Percentiles rank a stretch among this genome's conserved stretches.
These are phyloP conservation scores for Termitomyces sp. DNA, from an alignment of 768 basidiomycete species.

Conservation along the genomic window DNA sequence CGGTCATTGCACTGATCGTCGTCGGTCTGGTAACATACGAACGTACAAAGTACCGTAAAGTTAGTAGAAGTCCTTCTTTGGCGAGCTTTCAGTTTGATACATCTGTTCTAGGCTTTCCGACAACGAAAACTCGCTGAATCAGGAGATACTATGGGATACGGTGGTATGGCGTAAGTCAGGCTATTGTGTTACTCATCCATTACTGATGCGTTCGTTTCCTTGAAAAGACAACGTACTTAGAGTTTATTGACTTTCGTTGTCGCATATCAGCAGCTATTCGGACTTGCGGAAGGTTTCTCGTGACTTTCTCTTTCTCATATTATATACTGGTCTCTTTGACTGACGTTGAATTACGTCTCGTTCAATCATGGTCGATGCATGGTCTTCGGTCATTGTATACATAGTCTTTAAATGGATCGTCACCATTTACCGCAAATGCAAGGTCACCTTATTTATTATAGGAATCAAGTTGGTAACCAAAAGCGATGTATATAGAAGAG, in stretches of 20 bases:
- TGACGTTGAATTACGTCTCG: neutral
- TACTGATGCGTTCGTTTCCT: neutral
- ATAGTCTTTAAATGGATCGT: no score
- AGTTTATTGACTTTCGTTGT: conserved; percentile 6
- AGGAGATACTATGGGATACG: conserved; percentile 54
- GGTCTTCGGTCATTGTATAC: neutral
- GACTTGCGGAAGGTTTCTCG: neutral
- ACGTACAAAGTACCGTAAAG: conserved; percentile 83
- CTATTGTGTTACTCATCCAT: neutral
- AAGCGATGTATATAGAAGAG: neutral
- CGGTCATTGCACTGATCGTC: conserved; percentile 75
- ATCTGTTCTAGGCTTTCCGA: conserved; percentile 55
- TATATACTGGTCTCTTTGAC: neutral
- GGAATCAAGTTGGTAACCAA: neutral
- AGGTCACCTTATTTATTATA: neutral
- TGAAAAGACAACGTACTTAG: conserved; percentile 15
- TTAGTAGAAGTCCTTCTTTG: conserved; percentile 25
- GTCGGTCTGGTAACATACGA: conserved; percentile 85
- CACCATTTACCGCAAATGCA: neutral
- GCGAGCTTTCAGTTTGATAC: neutral
- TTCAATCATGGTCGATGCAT: neutral
- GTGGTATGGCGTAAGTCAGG: conserved; percentile 40
- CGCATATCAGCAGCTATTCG: conserved; percentile 10
- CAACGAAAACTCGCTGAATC: conserved; percentile 68
- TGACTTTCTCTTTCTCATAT: neutral